These are phyloP conservation scores for Lagenaria siceraria DNA, from an alignment of 306 rosid genomes.

Conservation along the genomic window DNA sequence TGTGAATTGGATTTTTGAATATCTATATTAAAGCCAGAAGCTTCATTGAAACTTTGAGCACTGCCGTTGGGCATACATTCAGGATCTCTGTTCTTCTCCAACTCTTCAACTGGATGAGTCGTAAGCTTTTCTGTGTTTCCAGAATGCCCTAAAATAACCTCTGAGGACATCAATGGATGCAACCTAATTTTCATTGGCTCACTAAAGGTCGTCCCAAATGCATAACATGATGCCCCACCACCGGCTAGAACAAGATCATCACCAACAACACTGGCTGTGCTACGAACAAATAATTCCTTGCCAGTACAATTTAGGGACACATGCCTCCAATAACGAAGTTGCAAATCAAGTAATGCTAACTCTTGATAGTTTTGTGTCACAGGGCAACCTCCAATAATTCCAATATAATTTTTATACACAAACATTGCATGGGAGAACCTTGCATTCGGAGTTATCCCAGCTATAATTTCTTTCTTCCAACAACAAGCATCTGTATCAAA, in stretches of 20 bases:
- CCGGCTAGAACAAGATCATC: conserved; percentile 68
- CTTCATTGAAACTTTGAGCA: conserved; percentile 20
- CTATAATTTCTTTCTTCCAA: conserved; percentile 59
- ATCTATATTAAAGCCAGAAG: conserved; percentile 18
- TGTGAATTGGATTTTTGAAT: conserved; percentile 14
- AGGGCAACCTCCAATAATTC: conserved; percentile 90
- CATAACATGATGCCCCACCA: conserved; percentile 93
- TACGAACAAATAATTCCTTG: conserved; percentile 74
- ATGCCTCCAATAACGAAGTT: conserved; percentile 43
- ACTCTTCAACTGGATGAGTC: conserved; percentile 19
- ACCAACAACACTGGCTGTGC: conserved; percentile 58
- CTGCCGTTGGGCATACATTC: conserved; percentile 17
- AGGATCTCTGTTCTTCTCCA: conserved; percentile 4
- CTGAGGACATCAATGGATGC: conserved; percentile 24
- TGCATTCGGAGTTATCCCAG: conserved; percentile 69
- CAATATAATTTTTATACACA: conserved; percentile 54
- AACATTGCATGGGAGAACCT: conserved; percentile 93
- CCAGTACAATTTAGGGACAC: conserved; percentile 48
- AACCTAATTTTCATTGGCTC: conserved; percentile 64
- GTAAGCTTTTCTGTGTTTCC: conserved; percentile 14
- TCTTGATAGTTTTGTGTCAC: conserved; percentile 62
- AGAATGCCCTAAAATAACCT: conserved; percentile 19
- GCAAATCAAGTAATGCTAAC: conserved; percentile 73
- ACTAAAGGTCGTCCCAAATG: conserved; percentile 93
- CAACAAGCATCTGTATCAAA: conserved; percentile 44